Conservation (phyloP, 2,329 filamentous ascomycete genomes). For the Phialophora verrucosa region DNA sequence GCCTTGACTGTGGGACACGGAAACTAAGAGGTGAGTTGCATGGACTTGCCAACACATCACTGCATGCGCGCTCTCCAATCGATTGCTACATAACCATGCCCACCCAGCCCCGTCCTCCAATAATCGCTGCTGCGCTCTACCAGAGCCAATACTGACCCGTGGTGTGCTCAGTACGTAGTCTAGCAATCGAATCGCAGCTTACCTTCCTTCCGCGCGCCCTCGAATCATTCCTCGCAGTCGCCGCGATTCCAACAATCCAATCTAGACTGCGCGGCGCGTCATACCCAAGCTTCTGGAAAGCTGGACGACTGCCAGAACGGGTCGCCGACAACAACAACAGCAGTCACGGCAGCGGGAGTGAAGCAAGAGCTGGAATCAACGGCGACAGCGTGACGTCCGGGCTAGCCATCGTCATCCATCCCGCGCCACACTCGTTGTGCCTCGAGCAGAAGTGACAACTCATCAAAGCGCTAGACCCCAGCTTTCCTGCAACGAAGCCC, state of each 20-base stretch:
- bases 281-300: conserved; percentile 34
- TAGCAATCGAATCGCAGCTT: conserved; percentile 37
- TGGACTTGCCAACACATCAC: conserved; percentile 38
- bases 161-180: conserved; percentile 30
- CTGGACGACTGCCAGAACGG: conserved; percentile 15
- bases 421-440: conserved; percentile 28
- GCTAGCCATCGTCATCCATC: conserved; percentile 29
- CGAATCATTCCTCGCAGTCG: conserved; percentile 34
- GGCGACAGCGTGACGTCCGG: conserved; percentile 17
- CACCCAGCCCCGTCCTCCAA: conserved; percentile 37
- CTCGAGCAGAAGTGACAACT: conserved; percentile 46
- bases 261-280: conserved; percentile 25
- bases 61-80: conserved; percentile 37
- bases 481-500: conserved; percentile 53
- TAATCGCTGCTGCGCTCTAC: conserved; percentile 31
- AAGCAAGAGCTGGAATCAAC: conserved; percentile 27
- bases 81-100: conserved; percentile 33
- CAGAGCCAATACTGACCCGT: conserved; percentile 38
- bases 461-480: conserved; percentile 47
- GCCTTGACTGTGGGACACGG: conserved; percentile 31
- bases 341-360: neutral
- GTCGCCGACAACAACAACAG: conserved; percentile 19
- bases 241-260: conserved; percentile 31
- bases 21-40: conserved; percentile 39
- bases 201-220: conserved; percentile 30